Base-by-base conservation (phyloP, 1,284 basidiomycete species). In the Ceratobasidium sp. region DNA sequence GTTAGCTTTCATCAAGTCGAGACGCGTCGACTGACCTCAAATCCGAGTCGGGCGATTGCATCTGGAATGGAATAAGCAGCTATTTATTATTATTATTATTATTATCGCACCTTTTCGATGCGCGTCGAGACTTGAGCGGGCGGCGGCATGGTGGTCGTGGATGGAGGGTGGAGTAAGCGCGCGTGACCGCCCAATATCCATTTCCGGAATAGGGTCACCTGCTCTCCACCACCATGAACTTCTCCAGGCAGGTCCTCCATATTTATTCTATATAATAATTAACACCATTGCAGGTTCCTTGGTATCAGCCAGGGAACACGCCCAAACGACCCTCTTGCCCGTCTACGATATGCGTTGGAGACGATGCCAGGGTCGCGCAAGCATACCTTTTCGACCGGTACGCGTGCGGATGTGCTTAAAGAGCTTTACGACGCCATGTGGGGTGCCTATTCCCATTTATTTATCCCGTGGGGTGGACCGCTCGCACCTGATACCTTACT, bases 41-140 rank as follows among this genome's bases (percentile, higher is more conserved):
- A 85, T 94, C 93, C 86, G 94, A 92, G 89, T 94, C 93, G 79
- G 89, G 90, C 80, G 92, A 94, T 86, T 92, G 90, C 92, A 94
- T 94, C 93, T 95, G 82, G 79, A 81, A 20, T 80, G 81, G 80
- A 80, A 80, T 78, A 78, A 57, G 79, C 59, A 66, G 23, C 26
- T 40, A 20, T 80, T 80, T 62, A 44, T 42, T 40, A 64, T 28
- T 26, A 23, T 26, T 78, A 56, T 23, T 23, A 23, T 26, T 78
- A 52, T 26, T 54, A 33, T 33, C 73, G 62, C 79, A 91, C 93
- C 88, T 94, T 94, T 84, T 94, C 93, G 80, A 93, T 89, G 81
- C 93, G 88, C 85, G 88, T 91, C 82, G 91, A 93, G 92, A 94
- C 93, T 73, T 94, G 85, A 82, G 93, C 94, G 79, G 90, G 89